Evolutionary conservation across 2,329 filamentous ascomycete species (phyloP).

Genomic region (Thermomyces lanuginosus): DNA sequence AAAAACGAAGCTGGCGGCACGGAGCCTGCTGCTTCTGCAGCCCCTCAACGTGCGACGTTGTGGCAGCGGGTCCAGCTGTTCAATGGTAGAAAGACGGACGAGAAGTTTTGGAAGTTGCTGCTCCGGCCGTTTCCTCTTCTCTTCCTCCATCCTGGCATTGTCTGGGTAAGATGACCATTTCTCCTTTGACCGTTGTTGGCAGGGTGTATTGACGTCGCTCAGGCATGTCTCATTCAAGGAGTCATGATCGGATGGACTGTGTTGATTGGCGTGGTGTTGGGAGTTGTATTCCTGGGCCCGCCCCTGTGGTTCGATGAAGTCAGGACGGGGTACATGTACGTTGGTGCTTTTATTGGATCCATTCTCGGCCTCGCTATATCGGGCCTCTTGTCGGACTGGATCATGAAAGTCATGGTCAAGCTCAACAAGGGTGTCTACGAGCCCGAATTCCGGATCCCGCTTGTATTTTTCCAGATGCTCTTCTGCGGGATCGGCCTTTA

Average conservation of each 20-base stretch:
- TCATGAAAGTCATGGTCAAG: constrained; percentile 52
- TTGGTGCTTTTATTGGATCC: constrained; percentile 70
- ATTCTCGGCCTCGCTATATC: constrained; percentile 61
- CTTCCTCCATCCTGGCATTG: constrained; percentile 66
- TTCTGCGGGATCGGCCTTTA: constrained; percentile 65
- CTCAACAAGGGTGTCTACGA: constrained; percentile 72
- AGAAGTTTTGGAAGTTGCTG: constrained; percentile 49
- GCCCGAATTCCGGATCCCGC: constrained; percentile 72
- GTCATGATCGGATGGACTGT: constrained; percentile 91
- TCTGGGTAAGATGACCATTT: constrained; percentile 43
- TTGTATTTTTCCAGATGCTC: constrained; percentile 68
- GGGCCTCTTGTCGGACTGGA: constrained; percentile 57
- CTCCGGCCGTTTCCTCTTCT: constrained; percentile 67
- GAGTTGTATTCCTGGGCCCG: constrained; percentile 64
- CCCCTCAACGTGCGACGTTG: constrained; percentile 40
- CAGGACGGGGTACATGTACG: constrained; percentile 72
- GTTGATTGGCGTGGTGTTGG: constrained; percentile 70
- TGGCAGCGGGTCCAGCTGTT: constrained; percentile 49
- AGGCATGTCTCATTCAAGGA: constrained; percentile 61
- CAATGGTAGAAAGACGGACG: constrained; percentile 66
- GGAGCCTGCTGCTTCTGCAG: neutral
- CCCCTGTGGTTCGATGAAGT: constrained; percentile 70
- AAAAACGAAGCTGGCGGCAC: too few species aligned
- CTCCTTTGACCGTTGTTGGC: neutral
- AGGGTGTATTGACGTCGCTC: constrained; percentile 2